These are phyloP conservation scores for Ophioceras dolichostomum DNA, from an alignment of 2,329 filamentous ascomycete species.

Conservation along the genomic window DNA sequence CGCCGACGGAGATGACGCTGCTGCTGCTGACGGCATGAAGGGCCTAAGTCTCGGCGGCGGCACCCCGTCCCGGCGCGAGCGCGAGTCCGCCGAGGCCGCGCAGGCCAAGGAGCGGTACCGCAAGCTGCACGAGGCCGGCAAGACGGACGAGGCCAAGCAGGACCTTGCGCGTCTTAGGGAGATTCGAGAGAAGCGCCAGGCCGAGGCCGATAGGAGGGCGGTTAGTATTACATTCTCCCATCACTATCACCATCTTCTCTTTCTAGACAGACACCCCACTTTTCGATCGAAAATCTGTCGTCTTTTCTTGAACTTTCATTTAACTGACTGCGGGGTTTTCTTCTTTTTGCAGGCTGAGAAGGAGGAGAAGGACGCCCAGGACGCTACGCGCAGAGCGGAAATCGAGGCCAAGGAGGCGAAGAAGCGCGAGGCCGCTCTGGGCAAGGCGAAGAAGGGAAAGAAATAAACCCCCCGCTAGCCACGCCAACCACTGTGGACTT, in stretches of 20 bases:
- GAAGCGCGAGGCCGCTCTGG: constrained; percentile 39
- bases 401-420: constrained; percentile 44
- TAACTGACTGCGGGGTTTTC: too few relatives aligned
- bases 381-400: constrained; percentile 34
- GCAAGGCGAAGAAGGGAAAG: constrained; percentile 36
- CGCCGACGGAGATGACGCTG: constrained; percentile 25
- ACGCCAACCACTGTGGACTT: too few relatives aligned
- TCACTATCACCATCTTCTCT: constrained; percentile 7
- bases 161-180: constrained; percentile 74
- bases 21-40: constrained; percentile 41
- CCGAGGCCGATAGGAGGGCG: constrained; percentile 71
- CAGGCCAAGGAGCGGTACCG: constrained; percentile 83
- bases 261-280: too few relatives aligned
- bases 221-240: constrained; percentile 38
- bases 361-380: constrained; percentile 40
- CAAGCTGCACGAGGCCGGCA: constrained; percentile 86
- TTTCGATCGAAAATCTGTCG: too few relatives aligned
- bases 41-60: constrained; percentile 31
- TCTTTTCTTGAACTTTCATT: too few relatives aligned
- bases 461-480: too few relatives aligned
- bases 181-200: constrained; percentile 76
- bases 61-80: constrained; percentile 35
- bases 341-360: constrained; percentile 35
- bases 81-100: constrained; percentile 71
- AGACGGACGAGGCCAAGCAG: constrained; percentile 89